Evolutionary conservation across 441 rosid genomes (phyloP).

Genomic region (Jatropha multifida): DNA sequence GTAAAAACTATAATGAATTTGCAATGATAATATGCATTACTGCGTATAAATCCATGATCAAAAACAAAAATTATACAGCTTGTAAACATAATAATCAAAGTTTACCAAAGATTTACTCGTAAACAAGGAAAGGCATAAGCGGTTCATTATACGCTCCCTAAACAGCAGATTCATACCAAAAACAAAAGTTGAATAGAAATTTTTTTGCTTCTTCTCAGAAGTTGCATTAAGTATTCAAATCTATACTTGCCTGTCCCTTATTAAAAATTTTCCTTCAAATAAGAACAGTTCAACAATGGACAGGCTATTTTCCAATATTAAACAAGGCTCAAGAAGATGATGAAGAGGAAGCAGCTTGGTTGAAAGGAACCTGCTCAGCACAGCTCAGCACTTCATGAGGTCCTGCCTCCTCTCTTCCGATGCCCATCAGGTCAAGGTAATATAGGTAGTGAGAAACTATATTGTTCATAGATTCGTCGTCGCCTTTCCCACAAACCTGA

Average conservation of each 20-base stretch:
- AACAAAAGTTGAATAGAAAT: not conserved
- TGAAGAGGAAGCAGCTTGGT: conserved; percentile 31
- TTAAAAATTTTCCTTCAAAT: conserved; percentile 9
- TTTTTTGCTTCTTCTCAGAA: not conserved
- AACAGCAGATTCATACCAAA: not conserved
- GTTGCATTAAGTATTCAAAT: conserved; percentile 4
- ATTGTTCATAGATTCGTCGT: conserved; percentile 61
- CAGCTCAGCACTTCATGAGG: conserved; percentile 60
- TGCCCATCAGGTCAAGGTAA: conserved; percentile 69
- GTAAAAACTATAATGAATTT: no score
- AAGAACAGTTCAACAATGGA: conserved; percentile 16
- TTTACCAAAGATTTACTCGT: not conserved
- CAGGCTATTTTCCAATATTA: not conserved
- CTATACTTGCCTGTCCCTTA: conserved; percentile 16
- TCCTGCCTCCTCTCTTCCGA: conserved; percentile 77
- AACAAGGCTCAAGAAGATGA: conserved; percentile 38
- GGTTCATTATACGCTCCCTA: not conserved
- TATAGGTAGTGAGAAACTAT: conserved; percentile 58
- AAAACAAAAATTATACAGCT: no score
- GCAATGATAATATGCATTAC: no score
- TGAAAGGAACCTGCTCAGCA: conserved; percentile 57
- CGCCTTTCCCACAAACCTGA: conserved; percentile 59
- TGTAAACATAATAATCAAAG: no score
- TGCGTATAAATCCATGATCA: no score
- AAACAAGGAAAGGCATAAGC: not conserved